Evolutionary conservation across 495 filamentous ascomycete species (phyloP).

Genomic region (Chaetomium fimeti): DNA sequence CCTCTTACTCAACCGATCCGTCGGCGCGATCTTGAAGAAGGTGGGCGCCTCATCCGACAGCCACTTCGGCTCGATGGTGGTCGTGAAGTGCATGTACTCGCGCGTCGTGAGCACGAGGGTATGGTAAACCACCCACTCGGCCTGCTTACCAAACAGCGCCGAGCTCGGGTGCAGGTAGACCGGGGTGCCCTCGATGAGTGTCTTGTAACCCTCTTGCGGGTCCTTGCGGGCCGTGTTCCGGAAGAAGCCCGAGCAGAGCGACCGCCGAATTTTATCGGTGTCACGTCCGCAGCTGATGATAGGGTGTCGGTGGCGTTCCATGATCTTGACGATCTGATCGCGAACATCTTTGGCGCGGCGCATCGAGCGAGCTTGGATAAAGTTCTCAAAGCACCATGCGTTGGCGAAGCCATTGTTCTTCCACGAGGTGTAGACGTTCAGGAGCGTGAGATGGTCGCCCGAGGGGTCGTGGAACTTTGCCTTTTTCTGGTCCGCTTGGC

Average conservation of each 20-base stretch:
- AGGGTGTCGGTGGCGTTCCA: constrained; percentile 80
- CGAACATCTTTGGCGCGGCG: constrained; percentile 87
- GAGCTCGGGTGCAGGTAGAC: constrained; percentile 91
- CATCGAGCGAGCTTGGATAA: constrained; percentile 89
- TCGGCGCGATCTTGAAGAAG: constrained; percentile 97
- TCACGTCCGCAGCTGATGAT: constrained; percentile 82
- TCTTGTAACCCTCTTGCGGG: constrained; percentile 95
- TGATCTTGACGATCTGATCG: constrained; percentile 86
- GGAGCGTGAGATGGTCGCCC: constrained; percentile 88
- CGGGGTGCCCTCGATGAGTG: constrained; percentile 88
- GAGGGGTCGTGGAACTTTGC: constrained; percentile 93
- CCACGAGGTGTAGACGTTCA: constrained; percentile 98
- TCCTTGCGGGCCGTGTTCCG: constrained; percentile 93
- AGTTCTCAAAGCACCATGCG: constrained; percentile 97
- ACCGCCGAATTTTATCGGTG: constrained; percentile 84
- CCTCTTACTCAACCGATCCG: constrained; percentile 80
- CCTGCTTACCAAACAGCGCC: constrained; percentile 90
- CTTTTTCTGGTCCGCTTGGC: constrained; percentile 95
- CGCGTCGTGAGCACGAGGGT: constrained; percentile 85
- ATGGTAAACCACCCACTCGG: constrained; percentile 94
- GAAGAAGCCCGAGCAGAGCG: constrained; percentile 92
- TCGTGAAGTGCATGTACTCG: constrained; percentile 96
- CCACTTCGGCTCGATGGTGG: constrained; percentile 89
- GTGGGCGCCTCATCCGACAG: constrained; percentile 89
- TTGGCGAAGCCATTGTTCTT: constrained; percentile 75